Evolutionary conservation across 2,329 filamentous ascomycete genomes (phyloP).

Genomic region (Talaromyces sp.): DNA sequence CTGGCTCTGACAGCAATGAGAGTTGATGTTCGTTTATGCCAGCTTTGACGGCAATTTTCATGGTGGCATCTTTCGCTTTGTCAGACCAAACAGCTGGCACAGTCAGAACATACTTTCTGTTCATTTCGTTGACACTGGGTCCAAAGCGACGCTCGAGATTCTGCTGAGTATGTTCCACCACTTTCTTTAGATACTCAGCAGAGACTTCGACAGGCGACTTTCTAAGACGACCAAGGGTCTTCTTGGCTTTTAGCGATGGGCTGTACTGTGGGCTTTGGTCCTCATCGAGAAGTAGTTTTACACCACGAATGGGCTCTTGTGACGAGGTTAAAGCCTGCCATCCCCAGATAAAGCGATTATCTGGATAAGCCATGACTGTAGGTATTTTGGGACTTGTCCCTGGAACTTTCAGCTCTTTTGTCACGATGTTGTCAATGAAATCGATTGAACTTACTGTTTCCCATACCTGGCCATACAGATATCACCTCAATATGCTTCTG

Average conservation of each 20-base stretch:
- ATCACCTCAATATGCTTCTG: constrained; percentile 21
- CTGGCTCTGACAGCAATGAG: constrained; percentile 22
- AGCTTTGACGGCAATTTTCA: constrained; percentile 19
- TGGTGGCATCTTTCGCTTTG: constrained; percentile 28
- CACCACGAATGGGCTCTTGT: constrained; percentile 23
- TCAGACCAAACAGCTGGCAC: constrained; percentile 34
- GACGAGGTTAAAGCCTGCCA: constrained; percentile 18
- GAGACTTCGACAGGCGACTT: neutral
- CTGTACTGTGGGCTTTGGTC: neutral
- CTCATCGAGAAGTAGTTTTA: constrained; percentile 17
- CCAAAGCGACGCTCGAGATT: constrained; percentile 13
- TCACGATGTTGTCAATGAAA: neutral
- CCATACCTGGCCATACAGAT: constrained; percentile 23
- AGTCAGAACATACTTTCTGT: constrained; percentile 24
- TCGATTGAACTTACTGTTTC: constrained; percentile 18
- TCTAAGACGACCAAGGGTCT: neutral
- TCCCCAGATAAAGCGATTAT: constrained; percentile 21
- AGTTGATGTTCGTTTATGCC: constrained; percentile 14
- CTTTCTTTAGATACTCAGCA: neutral
- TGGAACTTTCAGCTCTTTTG: constrained; percentile 2
- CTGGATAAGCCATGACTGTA: constrained; percentile 15
- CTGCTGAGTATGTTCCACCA: neutral
- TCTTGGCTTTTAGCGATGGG: neutral
- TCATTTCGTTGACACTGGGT: constrained; percentile 12
- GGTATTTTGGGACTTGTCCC: constrained; percentile 22